A percentile compares a stretch with the other conserved stretches of the same genome.
These are phyloP conservation scores for Artemisia tridentata DNA, from an alignment of 129 eudicot genomes.

Conservation along the genomic window DNA sequence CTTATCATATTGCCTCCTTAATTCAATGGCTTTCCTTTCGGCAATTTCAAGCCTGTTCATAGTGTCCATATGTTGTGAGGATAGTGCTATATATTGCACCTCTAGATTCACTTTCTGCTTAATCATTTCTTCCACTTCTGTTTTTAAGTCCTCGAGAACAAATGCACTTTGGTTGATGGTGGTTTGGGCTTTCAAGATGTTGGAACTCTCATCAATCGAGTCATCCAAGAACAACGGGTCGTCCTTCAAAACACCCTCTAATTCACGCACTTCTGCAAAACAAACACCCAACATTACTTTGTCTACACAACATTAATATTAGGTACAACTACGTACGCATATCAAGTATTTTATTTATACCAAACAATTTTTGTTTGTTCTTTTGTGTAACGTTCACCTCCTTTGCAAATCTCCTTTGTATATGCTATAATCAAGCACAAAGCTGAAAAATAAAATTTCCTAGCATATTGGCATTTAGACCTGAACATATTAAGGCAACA, in stretches of 20 bases:
- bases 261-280: slow-evolving; percentile 8
- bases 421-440: too few species aligned
- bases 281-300: too few species aligned
- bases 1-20: slow-evolving; percentile 12
- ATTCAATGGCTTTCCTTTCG: slow-evolving; percentile 4
- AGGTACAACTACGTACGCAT: too few species aligned
- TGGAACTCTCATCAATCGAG: not conserved
- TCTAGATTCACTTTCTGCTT: slow-evolving; percentile 1
- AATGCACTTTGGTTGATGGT: not conserved
- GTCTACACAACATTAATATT: too few species aligned
- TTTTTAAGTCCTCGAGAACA: not conserved
- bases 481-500: not conserved
- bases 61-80: slow-evolving; percentile 4
- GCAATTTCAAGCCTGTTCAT: slow-evolving; percentile 23
- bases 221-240: not conserved
- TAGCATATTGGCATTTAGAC: not conserved
- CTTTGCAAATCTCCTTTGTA: too few species aligned
- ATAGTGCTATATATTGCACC: too few species aligned
- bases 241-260: slow-evolving; percentile 4
- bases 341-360: too few species aligned
- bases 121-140: slow-evolving; percentile 7
- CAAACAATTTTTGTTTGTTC: too few species aligned
- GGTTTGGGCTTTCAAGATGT: not conserved
- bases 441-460: not conserved
- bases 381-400: too few species aligned